These are phyloP conservation scores for Catunica adiposa DNA, from an alignment of 2,329 filamentous ascomycete species.

Conservation along the genomic window DNA sequence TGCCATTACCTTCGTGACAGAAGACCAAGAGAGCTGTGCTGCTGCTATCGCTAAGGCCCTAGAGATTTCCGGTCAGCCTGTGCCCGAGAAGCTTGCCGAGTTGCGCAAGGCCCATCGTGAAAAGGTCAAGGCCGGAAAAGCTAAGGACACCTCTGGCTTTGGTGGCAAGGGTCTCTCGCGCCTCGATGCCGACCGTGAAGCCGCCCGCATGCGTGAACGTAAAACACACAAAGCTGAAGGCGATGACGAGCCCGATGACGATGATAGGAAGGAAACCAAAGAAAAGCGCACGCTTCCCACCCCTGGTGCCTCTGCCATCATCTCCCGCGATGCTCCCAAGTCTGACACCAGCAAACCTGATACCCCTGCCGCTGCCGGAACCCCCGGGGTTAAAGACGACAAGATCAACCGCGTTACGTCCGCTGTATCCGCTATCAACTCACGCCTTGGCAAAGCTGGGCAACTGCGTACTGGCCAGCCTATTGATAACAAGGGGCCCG, in stretches of 20 bases:
- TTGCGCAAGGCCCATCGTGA: conserved; percentile 62
- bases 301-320: conserved; percentile 47
- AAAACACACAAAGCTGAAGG: conserved; percentile 81
- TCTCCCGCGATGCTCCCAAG: conserved; percentile 35
- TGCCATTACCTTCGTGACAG: conserved; percentile 83
- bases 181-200: conserved; percentile 79
- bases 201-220: conserved; percentile 68
- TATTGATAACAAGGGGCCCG: conserved; percentile 95
- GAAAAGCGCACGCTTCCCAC: conserved; percentile 50
- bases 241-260: conserved; percentile 60
- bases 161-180: conserved; percentile 87
- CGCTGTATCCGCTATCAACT: conserved; percentile 84
- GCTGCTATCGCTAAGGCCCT: conserved; percentile 78
- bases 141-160: conserved; percentile 78
- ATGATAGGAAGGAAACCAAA: conserved; percentile 59
- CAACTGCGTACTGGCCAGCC: conserved; percentile 83
- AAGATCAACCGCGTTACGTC: conserved; percentile 75
- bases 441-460: conserved; percentile 73
- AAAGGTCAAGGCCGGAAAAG: conserved; percentile 84
- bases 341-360: conserved; percentile 20
- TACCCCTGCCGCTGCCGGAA: conserved; percentile 15
- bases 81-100: conserved; percentile 52
- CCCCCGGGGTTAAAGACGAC: conserved; percentile 35
- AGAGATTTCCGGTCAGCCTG: conserved; percentile 73
- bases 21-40: conserved; percentile 81